A percentile compares a stretch with the other conserved stretches of the same genome.
phyloP scores from a whole-genome alignment of 768 basidiomycete species.

The Russula compacta region DNA sequence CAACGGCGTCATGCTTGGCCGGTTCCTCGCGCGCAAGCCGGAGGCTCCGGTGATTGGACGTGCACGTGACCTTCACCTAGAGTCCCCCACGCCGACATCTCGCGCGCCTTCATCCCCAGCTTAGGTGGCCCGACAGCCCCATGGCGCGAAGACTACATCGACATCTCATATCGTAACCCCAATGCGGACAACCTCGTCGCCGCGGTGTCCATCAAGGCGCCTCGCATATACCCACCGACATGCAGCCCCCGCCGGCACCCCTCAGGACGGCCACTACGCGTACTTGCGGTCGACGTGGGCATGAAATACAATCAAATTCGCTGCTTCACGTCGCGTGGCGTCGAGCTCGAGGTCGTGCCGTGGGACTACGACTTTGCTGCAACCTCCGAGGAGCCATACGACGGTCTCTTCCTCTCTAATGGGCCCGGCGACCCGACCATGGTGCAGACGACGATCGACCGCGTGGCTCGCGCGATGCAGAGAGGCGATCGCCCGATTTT shows the following conservation, averaged over 20 bases:
- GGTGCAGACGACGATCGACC: constrained; percentile 60
- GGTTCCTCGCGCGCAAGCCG: constrained; percentile 58
- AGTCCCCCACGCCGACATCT: constrained; percentile 30
- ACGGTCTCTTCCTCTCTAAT: constrained; percentile 95
- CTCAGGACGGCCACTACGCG: constrained; percentile 69
- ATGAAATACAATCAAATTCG: constrained; percentile 99
- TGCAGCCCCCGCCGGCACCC: constrained; percentile 58
- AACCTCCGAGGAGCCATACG: constrained; percentile 69
- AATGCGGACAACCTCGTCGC: constrained; percentile 89
- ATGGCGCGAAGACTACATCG: constrained; percentile 81
- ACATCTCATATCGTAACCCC: constrained; percentile 77
- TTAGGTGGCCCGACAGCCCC: constrained; percentile 20
- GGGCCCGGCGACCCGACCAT: constrained; percentile 95
- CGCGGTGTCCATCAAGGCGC: constrained; percentile 63
- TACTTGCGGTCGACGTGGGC: constrained; percentile 93
- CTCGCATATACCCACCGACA: constrained; percentile 61
- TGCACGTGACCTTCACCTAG: constrained; percentile 28
- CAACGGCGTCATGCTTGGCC: constrained; percentile 88
- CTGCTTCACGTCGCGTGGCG: constrained; percentile 86
- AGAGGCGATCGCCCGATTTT: constrained; percentile 82
- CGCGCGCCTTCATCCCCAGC: constrained; percentile 44
- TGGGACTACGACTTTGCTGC: constrained; percentile 90
- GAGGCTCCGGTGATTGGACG: constrained; percentile 34
- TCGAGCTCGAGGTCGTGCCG: constrained; percentile 94
- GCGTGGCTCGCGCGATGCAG: constrained; percentile 58